Base-by-base conservation (phyloP, 495 filamentous ascomycete genomes). In the Penicillium chermesinum region DNA sequence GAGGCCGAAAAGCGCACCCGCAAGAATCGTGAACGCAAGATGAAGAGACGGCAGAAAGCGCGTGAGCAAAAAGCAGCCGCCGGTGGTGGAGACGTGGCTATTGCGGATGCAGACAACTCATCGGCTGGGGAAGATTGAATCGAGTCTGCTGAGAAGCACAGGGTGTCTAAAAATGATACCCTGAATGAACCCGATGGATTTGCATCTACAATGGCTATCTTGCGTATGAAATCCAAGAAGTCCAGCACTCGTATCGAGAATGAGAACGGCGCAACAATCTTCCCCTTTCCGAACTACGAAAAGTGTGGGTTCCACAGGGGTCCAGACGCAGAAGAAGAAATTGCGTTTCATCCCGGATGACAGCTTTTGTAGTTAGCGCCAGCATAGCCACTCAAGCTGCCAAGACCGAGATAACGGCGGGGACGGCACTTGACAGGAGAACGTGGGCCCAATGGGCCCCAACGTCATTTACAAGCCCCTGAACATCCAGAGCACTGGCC, bases 1-100 rank as follows among this genome's bases (percentile, higher is more conserved):
- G 70, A 73, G n/a, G 70, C 69, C 1, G 71, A 75, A 55, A 75
- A 75, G 52, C 64, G 69, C 7, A 72, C 64, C 34, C 66, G 69
- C 30, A 73, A 72, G 50, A 75, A 75, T 44, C 65, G 70, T 10
- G 69, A 73, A 47, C 61, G 58, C 22, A 73, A 75, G 54, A 44
- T 73, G 27, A 75, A 71, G 54, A 66, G 69, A 22, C 58, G 72
- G 32, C 72, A 75, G 42, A 75, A 72, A 42, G 69, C 69, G 7
- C 64, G 72, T 10, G 72, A 72, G 30, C 38, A 58, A 45, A 73
- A 75, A 48, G 70, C 69, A 18, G 64, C 58, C 3, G 53, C 54
- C 22, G 62, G 49, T n/a, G 48, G 25, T 43, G 51, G 25, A 17
- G 63, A 58, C 53, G 55, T 35, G 25, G 38, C 51, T 2, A 57